phyloP scores from a whole-genome alignment of 169 alveolate genomes.

The Eimeria praecox region DNA sequence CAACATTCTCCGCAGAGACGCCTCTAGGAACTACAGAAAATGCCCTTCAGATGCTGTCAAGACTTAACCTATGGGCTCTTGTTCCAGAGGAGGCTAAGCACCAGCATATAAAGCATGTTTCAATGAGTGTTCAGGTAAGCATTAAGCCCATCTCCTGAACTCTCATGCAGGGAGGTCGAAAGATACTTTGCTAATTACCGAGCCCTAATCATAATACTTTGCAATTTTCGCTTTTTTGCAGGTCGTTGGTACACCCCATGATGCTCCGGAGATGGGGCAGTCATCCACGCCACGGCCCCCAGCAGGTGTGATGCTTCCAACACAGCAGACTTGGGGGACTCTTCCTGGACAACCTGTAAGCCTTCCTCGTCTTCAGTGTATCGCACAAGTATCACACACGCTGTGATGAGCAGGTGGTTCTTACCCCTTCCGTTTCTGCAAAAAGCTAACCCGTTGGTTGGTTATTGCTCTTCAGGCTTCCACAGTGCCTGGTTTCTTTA shows the following conservation, averaged over 20 bases:
- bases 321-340: slow-evolving; percentile 50
- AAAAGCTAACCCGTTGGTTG: background rate
- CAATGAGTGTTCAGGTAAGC: slow-evolving; percentile 58
- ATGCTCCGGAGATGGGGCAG: background rate
- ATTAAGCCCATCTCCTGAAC: background rate
- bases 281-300: background rate
- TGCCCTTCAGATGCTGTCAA: slow-evolving; percentile 27
- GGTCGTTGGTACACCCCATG: background rate
- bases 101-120: slow-evolving; percentile 20
- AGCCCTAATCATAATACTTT: background rate
- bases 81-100: slow-evolving; percentile 62
- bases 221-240: background rate
- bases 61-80: slow-evolving; percentile 4
- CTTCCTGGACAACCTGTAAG: slow-evolving; percentile 54
- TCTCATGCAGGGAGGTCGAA: background rate
- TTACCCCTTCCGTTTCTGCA: background rate
- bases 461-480: slow-evolving; percentile 26
- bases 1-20: slow-evolving; percentile 22
- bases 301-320: slow-evolving; percentile 27
- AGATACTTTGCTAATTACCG: too few species aligned
- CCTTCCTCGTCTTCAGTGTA: background rate
- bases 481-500: slow-evolving; percentile 14
- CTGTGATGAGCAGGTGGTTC: background rate
- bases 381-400: background rate
- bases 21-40: slow-evolving; percentile 57